Base-by-base conservation (phyloP, 371 early-diverging fungal species). In the Massospora cicadina region DNA sequence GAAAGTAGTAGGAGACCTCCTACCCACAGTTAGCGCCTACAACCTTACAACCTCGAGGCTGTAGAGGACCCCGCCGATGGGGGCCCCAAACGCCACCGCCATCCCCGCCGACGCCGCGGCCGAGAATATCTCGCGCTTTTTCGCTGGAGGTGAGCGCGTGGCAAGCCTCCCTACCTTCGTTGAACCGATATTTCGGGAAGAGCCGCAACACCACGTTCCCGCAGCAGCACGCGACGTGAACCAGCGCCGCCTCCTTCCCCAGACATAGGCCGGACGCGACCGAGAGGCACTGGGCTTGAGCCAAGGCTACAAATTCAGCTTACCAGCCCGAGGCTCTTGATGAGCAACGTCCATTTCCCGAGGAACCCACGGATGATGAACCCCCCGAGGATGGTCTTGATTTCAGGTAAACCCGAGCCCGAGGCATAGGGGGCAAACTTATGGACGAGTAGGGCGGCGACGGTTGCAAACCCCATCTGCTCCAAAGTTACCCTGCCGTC, bases 11-110 rank as follows among this genome's bases (percentile, higher is more conserved):
- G 23, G 85, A 84, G 53, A 89, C 82, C 70, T 90, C 90, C 70
- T 70, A 65, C 55, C 2, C 33, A 54, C 17, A 54, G 3, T 24
- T 17, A 27, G 17, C 43, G 26, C 24, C 29, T 2, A 33, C 55
- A 13, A 32, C 25, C 26, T 64, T 62, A 59, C 1, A 63, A 70
- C 70, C 66, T 92, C 92, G 29, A 91, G 75, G 29, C 82, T 77
- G 65, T 90, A 90, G 64, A 91, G 72, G 2, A 91, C 90, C 1
- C 92, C 92, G 56, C 92, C 92, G 63, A 91, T 88, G 0, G 92
- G 92, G 0, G 90, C 82, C 24, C 91, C 92, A 71, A 91, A 91
- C 0, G 83, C 84, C 33, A 88, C 87, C 24, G 86, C 80, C 30
- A 90, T 81, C 29, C 92, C 92, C 0, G 91, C 91, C 0, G 91